phyloP scores from a whole-genome alignment of 352 stramenopile species.

The Globisporangium paroecandrum region DNA sequence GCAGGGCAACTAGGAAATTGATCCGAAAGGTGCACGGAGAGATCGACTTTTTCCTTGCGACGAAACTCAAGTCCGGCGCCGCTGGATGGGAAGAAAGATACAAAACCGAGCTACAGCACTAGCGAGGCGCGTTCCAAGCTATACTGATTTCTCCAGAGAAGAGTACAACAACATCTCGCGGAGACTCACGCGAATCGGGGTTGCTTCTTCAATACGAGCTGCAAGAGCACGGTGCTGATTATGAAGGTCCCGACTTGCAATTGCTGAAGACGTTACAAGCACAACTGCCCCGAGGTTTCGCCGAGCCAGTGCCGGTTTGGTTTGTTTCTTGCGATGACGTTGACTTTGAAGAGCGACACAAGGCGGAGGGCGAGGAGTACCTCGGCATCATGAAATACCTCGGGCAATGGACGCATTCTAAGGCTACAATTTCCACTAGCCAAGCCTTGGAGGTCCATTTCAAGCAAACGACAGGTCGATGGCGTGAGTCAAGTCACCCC shows the following conservation, averaged over 20 bases:
- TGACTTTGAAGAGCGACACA: constrained; percentile 1
- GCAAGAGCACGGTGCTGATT: not conserved
- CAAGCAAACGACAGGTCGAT: constrained; percentile 10
- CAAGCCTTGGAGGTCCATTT: not conserved
- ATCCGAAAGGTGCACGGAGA: not conserved
- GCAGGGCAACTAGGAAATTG: not conserved
- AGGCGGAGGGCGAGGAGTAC: not conserved
- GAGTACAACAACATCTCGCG: not conserved
- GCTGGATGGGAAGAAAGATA: not conserved
- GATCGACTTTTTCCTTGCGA: not conserved
- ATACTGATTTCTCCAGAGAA: not conserved
- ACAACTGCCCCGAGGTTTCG: not conserved
- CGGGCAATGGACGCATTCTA: not conserved
- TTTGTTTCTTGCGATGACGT: not conserved
- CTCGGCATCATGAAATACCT: not conserved
- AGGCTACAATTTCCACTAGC: not conserved
- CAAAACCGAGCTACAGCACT: not conserved
- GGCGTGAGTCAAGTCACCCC: constrained; percentile 30
- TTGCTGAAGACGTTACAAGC: not conserved
- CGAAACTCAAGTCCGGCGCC: not conserved
- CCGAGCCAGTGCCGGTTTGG: not conserved
- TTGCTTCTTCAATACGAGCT: constrained; percentile 1
- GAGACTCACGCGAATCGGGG: not conserved
- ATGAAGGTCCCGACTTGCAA: not conserved
- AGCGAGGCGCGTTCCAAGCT: not conserved